Percentiles rank a stretch among this genome's conserved stretches.
Conservation (phyloP, 441 rosid species). For the Euphorbia schlechtendalii region DNA sequence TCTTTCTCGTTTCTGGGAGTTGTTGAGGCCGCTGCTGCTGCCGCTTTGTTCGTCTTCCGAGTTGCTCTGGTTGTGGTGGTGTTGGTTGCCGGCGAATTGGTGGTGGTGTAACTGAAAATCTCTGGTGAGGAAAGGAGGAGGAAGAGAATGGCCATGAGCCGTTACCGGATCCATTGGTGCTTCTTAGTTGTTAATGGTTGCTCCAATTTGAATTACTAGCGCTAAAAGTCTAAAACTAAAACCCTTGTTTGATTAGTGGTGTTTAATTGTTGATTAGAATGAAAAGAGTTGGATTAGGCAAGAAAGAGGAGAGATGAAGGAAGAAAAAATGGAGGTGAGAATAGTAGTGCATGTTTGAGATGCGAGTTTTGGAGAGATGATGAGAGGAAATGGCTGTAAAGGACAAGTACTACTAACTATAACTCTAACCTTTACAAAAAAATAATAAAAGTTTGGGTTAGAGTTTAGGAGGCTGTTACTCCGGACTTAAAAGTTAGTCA, state of each 20-base stretch:
- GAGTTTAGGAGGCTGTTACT: no score
- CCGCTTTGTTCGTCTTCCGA: slow-evolving; percentile 75
- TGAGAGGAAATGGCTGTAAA: neutral
- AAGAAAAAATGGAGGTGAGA: neutral
- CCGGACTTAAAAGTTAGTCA: no score
- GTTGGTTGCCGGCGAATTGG: slow-evolving; percentile 23
- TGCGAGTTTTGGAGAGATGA: slow-evolving; percentile 11
- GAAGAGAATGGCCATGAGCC: slow-evolving; percentile 80
- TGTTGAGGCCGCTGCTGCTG: slow-evolving; percentile 44
- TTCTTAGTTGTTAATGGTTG: neutral
- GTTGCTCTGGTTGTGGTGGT: slow-evolving; percentile 33
- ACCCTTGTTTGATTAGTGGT: neutral
- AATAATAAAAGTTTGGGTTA: slow-evolving; percentile 22
- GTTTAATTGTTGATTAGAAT: neutral
- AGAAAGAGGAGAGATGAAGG: slow-evolving; percentile 1
- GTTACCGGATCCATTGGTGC: slow-evolving; percentile 64
- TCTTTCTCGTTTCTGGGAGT: slow-evolving; percentile 48
- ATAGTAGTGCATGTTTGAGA: slow-evolving; percentile 5
- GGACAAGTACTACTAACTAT: neutral
- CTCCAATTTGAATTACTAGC: neutral
- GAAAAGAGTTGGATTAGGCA: neutral
- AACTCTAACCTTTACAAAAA: neutral
- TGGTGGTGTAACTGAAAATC: slow-evolving; percentile 74
- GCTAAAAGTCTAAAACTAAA: neutral
- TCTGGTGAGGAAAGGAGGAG: slow-evolving; percentile 87